phyloP scores from a whole-genome alignment of 371 early-diverging fungal genomes.

The Mortierella sp. region DNA sequence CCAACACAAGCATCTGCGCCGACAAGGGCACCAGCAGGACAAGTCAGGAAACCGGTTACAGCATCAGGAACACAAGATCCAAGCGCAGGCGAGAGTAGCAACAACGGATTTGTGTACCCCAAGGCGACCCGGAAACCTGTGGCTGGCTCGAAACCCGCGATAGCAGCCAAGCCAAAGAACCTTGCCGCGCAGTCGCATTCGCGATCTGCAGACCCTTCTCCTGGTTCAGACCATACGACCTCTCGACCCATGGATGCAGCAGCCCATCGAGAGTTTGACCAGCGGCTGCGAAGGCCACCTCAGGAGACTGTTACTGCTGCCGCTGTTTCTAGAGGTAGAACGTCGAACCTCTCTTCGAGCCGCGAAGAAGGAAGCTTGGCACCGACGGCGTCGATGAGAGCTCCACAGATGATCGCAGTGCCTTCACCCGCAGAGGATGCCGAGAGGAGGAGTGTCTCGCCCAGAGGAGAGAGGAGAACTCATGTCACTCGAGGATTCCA shows the following conservation, averaged over 20 bases:
- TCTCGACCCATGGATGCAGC: neutral
- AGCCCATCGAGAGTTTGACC: slow-evolving; percentile 11
- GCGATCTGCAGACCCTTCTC: neutral
- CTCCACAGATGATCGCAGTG: slow-evolving; percentile 25
- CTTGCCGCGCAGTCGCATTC: neutral
- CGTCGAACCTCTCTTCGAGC: too few relatives aligned
- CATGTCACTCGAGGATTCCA: slow-evolving; percentile 23
- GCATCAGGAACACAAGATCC: neutral
- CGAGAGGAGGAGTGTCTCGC: neutral
- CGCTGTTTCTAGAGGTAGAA: neutral
- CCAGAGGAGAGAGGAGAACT: neutral
- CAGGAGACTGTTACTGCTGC: neutral
- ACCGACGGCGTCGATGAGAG: slow-evolving; percentile 20
- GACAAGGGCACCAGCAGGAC: neutral
- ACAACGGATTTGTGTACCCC: slow-evolving; percentile 45
- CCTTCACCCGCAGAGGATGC: neutral
- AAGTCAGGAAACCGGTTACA: neutral
- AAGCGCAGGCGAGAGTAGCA: neutral
- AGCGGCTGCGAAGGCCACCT: neutral
- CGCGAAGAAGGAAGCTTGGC: slow-evolving; percentile 7
- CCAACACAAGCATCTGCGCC: neutral
- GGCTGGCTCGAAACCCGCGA: slow-evolving; percentile 30
- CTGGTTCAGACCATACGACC: neutral
- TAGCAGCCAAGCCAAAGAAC: slow-evolving; percentile 39
- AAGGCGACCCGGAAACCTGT: slow-evolving; percentile 52